phyloP scores from a whole-genome alignment of 306 rosid genomes.

The Mimosa bimucronata region DNA sequence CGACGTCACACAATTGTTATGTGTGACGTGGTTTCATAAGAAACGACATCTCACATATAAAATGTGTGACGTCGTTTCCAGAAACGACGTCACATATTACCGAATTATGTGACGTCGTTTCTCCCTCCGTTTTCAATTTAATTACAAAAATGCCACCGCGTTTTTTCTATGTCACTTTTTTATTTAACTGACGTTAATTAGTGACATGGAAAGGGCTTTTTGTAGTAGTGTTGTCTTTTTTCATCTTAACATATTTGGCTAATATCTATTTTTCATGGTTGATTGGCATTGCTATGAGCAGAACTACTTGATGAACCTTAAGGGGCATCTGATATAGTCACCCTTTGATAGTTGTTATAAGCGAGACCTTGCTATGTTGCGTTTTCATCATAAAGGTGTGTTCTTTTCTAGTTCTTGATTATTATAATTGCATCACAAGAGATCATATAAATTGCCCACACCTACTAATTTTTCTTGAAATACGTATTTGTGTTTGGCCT shows the following conservation, averaged over 20 bases:
- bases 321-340: neutral
- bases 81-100: too few relatives aligned
- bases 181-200: too few relatives aligned
- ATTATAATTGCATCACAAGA: neutral
- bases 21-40: too few relatives aligned
- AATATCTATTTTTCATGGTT: constrained; percentile 30
- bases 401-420: constrained; percentile 5
- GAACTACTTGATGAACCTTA: constrained; percentile 31
- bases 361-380: too few relatives aligned
- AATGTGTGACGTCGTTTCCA: too few relatives aligned
- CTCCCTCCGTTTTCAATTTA: too few relatives aligned
- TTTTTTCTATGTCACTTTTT: too few relatives aligned
- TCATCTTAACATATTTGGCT: neutral
- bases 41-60: too few relatives aligned
- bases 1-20: too few relatives aligned
- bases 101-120: too few relatives aligned
- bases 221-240: constrained; percentile 11
- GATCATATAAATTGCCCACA: constrained; percentile 15
- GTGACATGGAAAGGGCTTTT: too few relatives aligned
- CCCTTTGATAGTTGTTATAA: constrained; percentile 9
- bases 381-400: constrained; percentile 18
- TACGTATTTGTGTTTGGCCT: constrained; percentile 19
- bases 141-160: too few relatives aligned
- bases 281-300: constrained; percentile 17
- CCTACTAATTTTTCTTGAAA: constrained; percentile 9